Percentiles rank a stretch among this genome's conserved stretches.
phyloP scores from a whole-genome alignment of 2,329 filamentous ascomycete genomes.

The Alternaria rosae region DNA sequence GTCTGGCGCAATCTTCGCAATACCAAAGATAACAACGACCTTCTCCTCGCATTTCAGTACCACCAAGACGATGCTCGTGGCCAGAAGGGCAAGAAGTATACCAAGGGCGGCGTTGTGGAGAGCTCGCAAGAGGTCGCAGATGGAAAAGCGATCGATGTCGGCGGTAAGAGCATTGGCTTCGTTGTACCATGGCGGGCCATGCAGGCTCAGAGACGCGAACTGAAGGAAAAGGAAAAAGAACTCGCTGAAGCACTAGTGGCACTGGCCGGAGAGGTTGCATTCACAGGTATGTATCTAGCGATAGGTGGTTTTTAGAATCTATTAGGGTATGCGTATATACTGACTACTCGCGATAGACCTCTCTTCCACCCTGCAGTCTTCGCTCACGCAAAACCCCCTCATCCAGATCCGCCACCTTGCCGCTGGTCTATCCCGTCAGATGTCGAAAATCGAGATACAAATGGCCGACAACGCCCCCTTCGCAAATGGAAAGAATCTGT shows the following conservation, averaged over 20 bases:
- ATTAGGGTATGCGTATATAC: neutral
- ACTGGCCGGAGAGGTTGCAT: conserved; percentile 44
- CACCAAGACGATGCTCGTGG: conserved; percentile 37
- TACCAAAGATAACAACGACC: conserved; percentile 40
- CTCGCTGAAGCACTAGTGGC: conserved; percentile 45
- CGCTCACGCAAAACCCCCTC: conserved; percentile 41
- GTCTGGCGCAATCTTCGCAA: conserved; percentile 46
- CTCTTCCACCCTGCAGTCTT: conserved; percentile 38
- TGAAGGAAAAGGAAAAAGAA: conserved; percentile 44
- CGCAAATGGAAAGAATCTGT: conserved; percentile 42
- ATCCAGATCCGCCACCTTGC: conserved; percentile 46
- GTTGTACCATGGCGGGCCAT: conserved; percentile 48
- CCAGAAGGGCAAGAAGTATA: conserved; percentile 25
- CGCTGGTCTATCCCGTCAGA: conserved; percentile 45
- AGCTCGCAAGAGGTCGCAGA: conserved; percentile 28
- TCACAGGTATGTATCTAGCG: conserved; percentile 32
- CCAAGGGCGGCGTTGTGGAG: conserved; percentile 24
- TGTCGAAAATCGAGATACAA: conserved; percentile 44
- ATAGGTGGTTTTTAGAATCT: neutral
- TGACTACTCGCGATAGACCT: conserved; percentile 31
- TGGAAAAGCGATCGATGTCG: conserved; percentile 26
- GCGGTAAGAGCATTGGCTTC: conserved; percentile 44
- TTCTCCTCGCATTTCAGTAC: conserved; percentile 45
- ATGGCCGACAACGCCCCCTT: conserved; percentile 47
- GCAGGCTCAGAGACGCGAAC: conserved; percentile 43